A percentile compares a stretch with the other conserved stretches of the same genome.
phyloP scores from a whole-genome alignment of 1,284 basidiomycete species.

The Cryptococcus hybrid region DNA sequence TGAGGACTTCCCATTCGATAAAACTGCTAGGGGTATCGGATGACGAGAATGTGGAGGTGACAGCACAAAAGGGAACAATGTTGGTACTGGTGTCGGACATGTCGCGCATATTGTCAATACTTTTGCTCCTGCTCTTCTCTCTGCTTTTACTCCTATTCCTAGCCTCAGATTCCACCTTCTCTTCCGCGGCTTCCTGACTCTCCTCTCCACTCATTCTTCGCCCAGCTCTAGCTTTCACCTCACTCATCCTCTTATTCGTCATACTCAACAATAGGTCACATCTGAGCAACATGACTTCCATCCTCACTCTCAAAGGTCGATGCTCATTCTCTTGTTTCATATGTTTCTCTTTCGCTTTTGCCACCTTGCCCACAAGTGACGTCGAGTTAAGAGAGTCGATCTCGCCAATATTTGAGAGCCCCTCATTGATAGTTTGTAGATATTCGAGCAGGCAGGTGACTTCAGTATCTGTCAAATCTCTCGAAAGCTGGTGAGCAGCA shows the following conservation, averaged over 20 bases:
- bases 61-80: neutral
- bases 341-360: conserved; percentile 7
- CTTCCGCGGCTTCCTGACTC: neutral
- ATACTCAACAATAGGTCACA: conserved; percentile 26
- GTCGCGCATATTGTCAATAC: too few species aligned
- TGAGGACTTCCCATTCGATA: conserved; percentile 16
- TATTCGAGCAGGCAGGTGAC: neutral
- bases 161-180: neutral
- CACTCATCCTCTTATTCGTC: conserved; percentile 21
- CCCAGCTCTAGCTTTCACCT: conserved; percentile 21
- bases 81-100: neutral
- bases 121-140: neutral
- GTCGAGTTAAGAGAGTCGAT: neutral
- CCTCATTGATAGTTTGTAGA: conserved; percentile 1
- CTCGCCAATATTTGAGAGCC: neutral
- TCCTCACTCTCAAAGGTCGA: conserved; percentile 20
- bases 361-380: neutral
- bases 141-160: neutral
- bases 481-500: neutral
- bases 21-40: neutral
- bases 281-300: conserved; percentile 22
- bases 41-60: neutral
- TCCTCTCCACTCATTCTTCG: neutral
- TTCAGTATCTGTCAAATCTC: neutral
- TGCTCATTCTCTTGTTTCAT: conserved; percentile 7